Evolutionary conservation across 345 rosid genomes (phyloP), one percentile per base, ranked within the genome.

Genomic region (Gossypium australe): DNA sequence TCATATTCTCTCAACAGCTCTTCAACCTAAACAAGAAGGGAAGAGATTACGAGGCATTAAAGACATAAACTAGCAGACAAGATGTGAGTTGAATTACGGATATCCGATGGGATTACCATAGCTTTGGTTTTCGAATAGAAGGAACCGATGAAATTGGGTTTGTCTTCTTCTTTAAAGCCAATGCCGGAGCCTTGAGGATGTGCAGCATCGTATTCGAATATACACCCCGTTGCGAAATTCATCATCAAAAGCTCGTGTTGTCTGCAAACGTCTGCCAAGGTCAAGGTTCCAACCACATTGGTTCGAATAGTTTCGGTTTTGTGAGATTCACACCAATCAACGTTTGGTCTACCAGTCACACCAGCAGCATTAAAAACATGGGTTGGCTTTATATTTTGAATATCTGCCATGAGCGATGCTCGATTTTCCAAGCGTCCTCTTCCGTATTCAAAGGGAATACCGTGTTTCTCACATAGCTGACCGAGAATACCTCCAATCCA

Each of bases 261-360:
- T 57, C 29, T 57, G 62, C 62, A 57, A 22, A 57, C 34, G 20
- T 57, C 62, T 20, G 34, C 62, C 62, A 57, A 57, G 62, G 11
- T 57, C 34, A 57, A 57, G 29, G 62, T 57, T 27, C 62, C 62
- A 57, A 27, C 34, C 62, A 57, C 62, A 57, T 57, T 57, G 62
- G 62, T 3, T 11, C 34, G 34, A 57, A 57, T 57, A 2, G 62
- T 57, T 22, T 57, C 2, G 16, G 62, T 22, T 22, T 22, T 57
- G 62, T 57, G 34, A 57, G 62, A 57, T 57, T 57, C 62, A 57
- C 62, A 57, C 62, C 62, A 57, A 11, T 57, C 62, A 11, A 57
- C 34, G 24, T 57, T 57, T 27, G 62, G 62, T 57, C 62, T 57
- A 57, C 58, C 24, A 2, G 58, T 53, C 58, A 53, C 24, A 16